phyloP scores from a whole-genome alignment of 1,284 basidiomycete species.

The Sphaerobolus stellatus region DNA sequence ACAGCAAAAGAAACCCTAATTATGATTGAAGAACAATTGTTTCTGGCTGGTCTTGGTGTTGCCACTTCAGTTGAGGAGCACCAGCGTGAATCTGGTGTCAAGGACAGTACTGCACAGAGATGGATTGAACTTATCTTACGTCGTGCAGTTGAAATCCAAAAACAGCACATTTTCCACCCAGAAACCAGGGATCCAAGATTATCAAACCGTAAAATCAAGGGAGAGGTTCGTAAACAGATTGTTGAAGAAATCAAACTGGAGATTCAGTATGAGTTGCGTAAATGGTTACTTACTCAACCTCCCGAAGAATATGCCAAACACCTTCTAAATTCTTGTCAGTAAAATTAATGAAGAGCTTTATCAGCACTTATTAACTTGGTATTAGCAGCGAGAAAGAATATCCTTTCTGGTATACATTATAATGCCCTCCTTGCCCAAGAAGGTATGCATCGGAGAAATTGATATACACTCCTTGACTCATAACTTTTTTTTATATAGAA shows the following conservation, averaged over 20 bases:
- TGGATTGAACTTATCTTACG: slow-evolving; percentile 33
- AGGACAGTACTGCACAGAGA: slow-evolving; percentile 33
- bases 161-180: slow-evolving; percentile 5
- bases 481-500: slow-evolving; percentile 18
- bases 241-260: slow-evolving; percentile 16
- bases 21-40: slow-evolving; percentile 23
- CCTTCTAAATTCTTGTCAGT: slow-evolving; percentile 20
- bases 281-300: slow-evolving; percentile 30
- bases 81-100: slow-evolving; percentile 33
- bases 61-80: slow-evolving; percentile 15
- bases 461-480: not conserved
- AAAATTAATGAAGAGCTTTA: no score
- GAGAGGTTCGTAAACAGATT: slow-evolving; percentile 16
- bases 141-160: slow-evolving; percentile 20
- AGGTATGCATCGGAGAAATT: no score
- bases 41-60: slow-evolving; percentile 20
- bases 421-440: no score
- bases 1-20: slow-evolving; percentile 21
- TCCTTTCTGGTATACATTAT: no score
- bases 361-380: no score
- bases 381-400: no score
- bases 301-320: slow-evolving; percentile 16
- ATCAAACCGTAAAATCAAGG: no score
- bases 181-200: slow-evolving; percentile 11
- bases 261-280: slow-evolving; percentile 26